Evolutionary conservation across 2,329 filamentous ascomycete species (phyloP), one percentile per base, ranked within the genome.

Genomic region (Fusarium beomiforme): DNA sequence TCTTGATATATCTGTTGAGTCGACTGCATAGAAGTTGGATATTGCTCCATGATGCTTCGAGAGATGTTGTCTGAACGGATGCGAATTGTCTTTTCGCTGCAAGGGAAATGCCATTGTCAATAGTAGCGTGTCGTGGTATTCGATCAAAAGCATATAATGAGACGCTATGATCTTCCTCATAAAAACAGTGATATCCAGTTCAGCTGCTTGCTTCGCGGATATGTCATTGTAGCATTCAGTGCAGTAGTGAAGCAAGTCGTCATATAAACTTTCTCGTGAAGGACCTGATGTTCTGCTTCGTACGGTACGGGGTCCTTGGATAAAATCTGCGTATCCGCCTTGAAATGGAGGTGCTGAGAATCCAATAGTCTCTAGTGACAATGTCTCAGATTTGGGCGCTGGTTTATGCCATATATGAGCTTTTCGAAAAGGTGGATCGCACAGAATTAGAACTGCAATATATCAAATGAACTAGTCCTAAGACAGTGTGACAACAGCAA

Each of bases 61-160:
- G 51, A 36, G 51, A 60, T 23, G 39, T 59, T 37, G 51, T 58
- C 34, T 60, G 24, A 16, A 44, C 53, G 37, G 41, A 58, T 10
- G 51, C 51, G 23, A 60, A 34, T 60, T 58, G 24, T 60, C 58
- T 44, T 60, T 60, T 21, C 39, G 51, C 31, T 60, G 51, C 5
- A 58, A 24, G 23, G 51, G 57, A 31, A 58, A 60, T 24, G 39
- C 39, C 24, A 60, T 60, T 11, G 51, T 44, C 34, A 36, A 57
- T 11, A 60, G n/a, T 34, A 60, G 50, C n/a, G 50, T 51, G n/a
- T 60, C 47, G 34, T 59, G 56, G 19, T 59, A 59, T 34, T 59
- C 51, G 24, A 60, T 44, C 29, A 58, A 17, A 23, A 58, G 51
- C 39, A 44, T 29, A 21, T 58, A 59, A 7, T 60, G 58, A 17